Conservation (phyloP, 306 rosid species). For the Prunus salicina region DNA sequence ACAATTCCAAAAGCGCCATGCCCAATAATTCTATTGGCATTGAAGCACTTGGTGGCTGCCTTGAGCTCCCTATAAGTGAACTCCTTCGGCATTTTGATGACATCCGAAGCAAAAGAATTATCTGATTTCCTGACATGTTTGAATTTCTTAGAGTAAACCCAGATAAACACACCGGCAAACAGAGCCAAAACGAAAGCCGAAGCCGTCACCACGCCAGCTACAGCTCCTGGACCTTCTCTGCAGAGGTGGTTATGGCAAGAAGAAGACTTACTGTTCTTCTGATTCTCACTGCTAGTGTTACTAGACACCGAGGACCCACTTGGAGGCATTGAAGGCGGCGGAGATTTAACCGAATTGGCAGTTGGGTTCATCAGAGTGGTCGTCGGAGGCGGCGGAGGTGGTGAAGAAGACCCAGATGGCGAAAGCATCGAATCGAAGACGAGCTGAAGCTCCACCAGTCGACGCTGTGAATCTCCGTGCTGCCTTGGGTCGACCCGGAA, state of each 20-base stretch:
- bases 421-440: conserved; percentile 40
- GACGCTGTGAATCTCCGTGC: conserved; percentile 79
- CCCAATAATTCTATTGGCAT: conserved; percentile 78
- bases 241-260: conserved; percentile 81
- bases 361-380: conserved; percentile 59
- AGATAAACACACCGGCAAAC: conserved; percentile 75
- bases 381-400: conserved; percentile 68
- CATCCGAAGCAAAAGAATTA: conserved; percentile 58
- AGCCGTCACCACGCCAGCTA: conserved; percentile 93
- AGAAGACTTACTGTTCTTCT: conserved; percentile 47
- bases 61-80: conserved; percentile 75
- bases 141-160: conserved; percentile 77
- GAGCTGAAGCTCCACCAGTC: conserved; percentile 98
- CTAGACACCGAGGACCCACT: conserved; percentile 27
- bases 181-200: conserved; percentile 79
- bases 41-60: conserved; percentile 77
- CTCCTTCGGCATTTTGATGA: conserved; percentile 81
- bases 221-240: conserved; percentile 80
- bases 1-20: conserved; percentile 94
- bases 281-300: conserved; percentile 6
- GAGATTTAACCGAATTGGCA: conserved; percentile 46
- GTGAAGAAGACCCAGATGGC: conserved; percentile 11
- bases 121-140: conserved; percentile 53
- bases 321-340: conserved; percentile 78
- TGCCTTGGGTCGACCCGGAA: conserved; percentile 94